phyloP scores from a whole-genome alignment of 805 yeast species.

The Teunomyces kruisii region DNA sequence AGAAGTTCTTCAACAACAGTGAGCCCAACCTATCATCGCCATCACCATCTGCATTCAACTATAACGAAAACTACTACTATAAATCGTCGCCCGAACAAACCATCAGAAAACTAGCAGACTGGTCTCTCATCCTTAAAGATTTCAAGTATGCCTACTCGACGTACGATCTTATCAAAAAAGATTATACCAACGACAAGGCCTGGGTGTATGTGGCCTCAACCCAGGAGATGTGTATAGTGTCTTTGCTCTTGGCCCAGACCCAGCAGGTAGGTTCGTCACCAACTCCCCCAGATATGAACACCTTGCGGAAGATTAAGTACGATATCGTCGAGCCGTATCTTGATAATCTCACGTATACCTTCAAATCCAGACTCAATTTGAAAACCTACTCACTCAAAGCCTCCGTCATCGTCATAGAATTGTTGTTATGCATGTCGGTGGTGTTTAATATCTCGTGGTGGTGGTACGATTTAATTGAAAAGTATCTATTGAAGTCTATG shows the following conservation, averaged over 20 bases:
- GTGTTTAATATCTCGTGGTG: slow-evolving; percentile 43
- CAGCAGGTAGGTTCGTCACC: slow-evolving; percentile 32
- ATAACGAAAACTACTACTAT: slow-evolving; percentile 56
- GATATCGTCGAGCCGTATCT: slow-evolving; percentile 59
- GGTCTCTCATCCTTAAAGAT: slow-evolving; percentile 89
- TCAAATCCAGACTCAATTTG: slow-evolving; percentile 66
- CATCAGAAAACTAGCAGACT: slow-evolving; percentile 83
- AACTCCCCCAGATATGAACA: slow-evolving; percentile 40
- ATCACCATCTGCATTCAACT: slow-evolving; percentile 39
- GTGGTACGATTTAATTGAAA: slow-evolving; percentile 45
- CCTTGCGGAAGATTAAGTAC: slow-evolving; percentile 47
- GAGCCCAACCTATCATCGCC: background rate
- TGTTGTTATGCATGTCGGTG: slow-evolving; percentile 53
- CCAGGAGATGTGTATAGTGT: slow-evolving; percentile 84
- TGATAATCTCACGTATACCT: slow-evolving; percentile 74
- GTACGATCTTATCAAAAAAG: slow-evolving; percentile 79
- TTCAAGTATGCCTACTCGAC: slow-evolving; percentile 80
- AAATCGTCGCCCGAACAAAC: slow-evolving; percentile 68
- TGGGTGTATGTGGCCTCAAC: slow-evolving; percentile 79
- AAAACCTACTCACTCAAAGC: slow-evolving; percentile 72
- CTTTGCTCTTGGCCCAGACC: slow-evolving; percentile 62
- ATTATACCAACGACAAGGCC: slow-evolving; percentile 72
- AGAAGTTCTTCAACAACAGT: slow-evolving; percentile 51
- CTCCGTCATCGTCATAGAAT: slow-evolving; percentile 64
- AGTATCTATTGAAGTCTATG: slow-evolving; percentile 47